Evolutionary conservation across 805 yeast species (phyloP).

Genomic region (Cephaloascus fragrans): DNA sequence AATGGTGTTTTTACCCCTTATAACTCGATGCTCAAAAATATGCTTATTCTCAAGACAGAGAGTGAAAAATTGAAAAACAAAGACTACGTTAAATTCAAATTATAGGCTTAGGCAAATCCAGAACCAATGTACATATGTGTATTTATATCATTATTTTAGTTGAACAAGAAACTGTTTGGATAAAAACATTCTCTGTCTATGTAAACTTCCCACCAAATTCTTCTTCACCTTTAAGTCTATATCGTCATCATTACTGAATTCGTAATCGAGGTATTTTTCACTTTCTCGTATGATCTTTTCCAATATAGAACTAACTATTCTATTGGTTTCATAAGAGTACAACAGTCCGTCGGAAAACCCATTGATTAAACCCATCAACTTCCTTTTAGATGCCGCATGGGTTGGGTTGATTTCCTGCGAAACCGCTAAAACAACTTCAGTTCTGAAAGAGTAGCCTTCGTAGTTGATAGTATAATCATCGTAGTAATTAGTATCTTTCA

Average conservation of each 20-base stretch:
- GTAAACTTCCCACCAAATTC: slow-evolving; percentile 13
- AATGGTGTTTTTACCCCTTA: slow-evolving; percentile 32
- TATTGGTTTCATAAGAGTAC: slow-evolving; percentile 20
- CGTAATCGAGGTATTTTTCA: slow-evolving; percentile 9
- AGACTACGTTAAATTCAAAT: neutral
- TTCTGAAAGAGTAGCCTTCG: slow-evolving; percentile 55
- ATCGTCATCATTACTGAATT: slow-evolving; percentile 9
- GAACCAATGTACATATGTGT: neutral
- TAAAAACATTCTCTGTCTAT: slow-evolving; percentile 15
- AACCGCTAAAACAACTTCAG: slow-evolving; percentile 65
- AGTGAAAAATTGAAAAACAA: slow-evolving; percentile 10
- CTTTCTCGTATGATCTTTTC: slow-evolving; percentile 14
- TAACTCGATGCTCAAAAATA: slow-evolving; percentile 33
- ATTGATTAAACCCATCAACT: slow-evolving; percentile 25
- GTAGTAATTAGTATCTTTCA: slow-evolving; percentile 45
- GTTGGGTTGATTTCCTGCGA: slow-evolving; percentile 24
- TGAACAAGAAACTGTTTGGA: slow-evolving; percentile 11
- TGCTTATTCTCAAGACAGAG: slow-evolving; percentile 31
- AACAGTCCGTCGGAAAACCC: slow-evolving; percentile 40
- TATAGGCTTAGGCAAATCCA: too few species aligned
- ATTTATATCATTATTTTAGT: neutral
- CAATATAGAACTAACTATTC: slow-evolving; percentile 22
- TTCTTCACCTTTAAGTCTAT: slow-evolving; percentile 8
- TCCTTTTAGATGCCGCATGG: slow-evolving; percentile 13
- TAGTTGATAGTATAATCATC: slow-evolving; percentile 64